Evolutionary conservation across 2,329 filamentous ascomycete species (phyloP), one percentile per base, ranked within the genome.

Genomic region (Aspergillus sp.): DNA sequence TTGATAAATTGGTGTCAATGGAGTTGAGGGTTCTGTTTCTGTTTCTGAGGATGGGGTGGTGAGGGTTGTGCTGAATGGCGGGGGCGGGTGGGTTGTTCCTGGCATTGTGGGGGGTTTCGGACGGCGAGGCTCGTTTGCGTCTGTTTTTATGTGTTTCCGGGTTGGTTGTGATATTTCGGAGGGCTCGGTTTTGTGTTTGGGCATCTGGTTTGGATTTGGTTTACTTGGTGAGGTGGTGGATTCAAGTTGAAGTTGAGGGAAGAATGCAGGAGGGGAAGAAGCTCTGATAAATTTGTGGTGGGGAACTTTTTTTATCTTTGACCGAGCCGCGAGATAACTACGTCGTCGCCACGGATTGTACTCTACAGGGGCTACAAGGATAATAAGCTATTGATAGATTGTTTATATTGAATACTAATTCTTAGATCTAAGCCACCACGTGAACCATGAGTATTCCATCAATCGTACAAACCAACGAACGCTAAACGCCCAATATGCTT

Each of bases 1-100:
- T 82, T 98, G 95, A 57, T 91, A 88, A 66, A 98, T 85, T 69
- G 96, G 89, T 49, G 72, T 75, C 62, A 91, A 86, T 49, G 84
- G 75, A 65, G 85, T 79, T 61, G 49, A 88, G 65, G 88, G n/a
- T 6, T 35, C 7, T 11, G 45, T 4, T 12, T n/a, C 9, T 83
- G 35, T 80, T 75, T 39, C 88, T 88, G 61, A 90, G 86, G 64
- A 19, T 68, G 62, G 6, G 73, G 74, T 7, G 71, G 70, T 43
- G 64, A 68, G 40, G 71, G 70, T 45, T 19, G 9, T 57, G 46
- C 17, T 45, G 53, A 57, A 35, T 39, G 44, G 35, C 17, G 43
- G 35, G 52, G 52, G 21, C 33, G 35, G 43, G 46, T 39, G 35
- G 52, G 31, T 41, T 8, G 21, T 46, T 15, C 14, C 9, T 37